phyloP scores from a whole-genome alignment of 257 asterid genomes.

The Primulina tabacum region DNA sequence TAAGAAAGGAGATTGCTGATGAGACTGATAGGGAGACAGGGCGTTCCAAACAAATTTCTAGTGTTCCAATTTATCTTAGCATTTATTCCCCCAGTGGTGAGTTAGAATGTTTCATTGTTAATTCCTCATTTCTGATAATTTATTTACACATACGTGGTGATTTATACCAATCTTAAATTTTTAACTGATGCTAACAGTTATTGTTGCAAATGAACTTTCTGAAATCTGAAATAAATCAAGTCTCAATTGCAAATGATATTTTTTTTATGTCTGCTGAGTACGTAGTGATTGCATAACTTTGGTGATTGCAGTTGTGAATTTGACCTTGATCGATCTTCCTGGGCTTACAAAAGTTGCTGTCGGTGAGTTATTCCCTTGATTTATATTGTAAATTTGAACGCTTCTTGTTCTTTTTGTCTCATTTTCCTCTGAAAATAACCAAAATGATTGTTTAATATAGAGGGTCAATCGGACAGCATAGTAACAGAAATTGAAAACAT shows the following conservation, averaged over 20 bases:
- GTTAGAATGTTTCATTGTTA: constrained; percentile 17
- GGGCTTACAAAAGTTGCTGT: constrained; percentile 98
- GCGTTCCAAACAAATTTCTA: constrained; percentile 71
- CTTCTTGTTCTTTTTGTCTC: constrained; percentile 2
- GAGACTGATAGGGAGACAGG: constrained; percentile 99
- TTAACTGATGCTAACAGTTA: not conserved
- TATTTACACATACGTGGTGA: not conserved
- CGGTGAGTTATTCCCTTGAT: constrained; percentile 55
- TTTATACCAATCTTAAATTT: too few species aligned
- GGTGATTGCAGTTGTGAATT: constrained; percentile 77
- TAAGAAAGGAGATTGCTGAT: constrained; percentile 83
- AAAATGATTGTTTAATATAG: constrained; percentile 37
- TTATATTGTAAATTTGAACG: constrained; percentile 12
- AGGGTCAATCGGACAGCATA: constrained; percentile 93
- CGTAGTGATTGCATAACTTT: constrained; percentile 23
- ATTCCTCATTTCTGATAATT: constrained; percentile 2
- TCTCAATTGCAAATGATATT: not conserved
- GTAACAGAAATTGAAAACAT: constrained; percentile 90
- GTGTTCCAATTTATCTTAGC: constrained; percentile 93
- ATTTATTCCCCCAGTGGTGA: constrained; percentile 83
- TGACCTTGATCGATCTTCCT: constrained; percentile 95
- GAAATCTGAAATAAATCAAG: not conserved
- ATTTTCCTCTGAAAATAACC: not conserved
- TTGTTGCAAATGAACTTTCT: constrained; percentile 12
- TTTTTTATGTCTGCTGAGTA: constrained; percentile 24